Conservation (phyloP, 306 rosid species). For the Gleditsia sinensis region DNA sequence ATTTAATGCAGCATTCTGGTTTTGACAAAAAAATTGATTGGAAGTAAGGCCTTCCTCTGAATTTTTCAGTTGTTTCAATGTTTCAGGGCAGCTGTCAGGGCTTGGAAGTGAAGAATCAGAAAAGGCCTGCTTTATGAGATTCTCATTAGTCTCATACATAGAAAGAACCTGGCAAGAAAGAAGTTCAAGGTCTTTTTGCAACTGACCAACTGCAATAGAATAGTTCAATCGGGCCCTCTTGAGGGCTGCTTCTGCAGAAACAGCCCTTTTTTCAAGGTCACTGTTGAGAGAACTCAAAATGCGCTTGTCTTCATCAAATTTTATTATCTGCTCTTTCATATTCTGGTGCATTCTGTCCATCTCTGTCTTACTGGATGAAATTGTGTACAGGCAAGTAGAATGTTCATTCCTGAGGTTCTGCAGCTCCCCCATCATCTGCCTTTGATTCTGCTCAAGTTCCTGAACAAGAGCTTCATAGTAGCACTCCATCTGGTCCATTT, state of each 20-base stretch:
- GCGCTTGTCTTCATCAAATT: conserved; percentile 72
- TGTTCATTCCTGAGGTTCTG: conserved; percentile 92
- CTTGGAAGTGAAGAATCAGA: conserved; percentile 67
- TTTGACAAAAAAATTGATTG: conserved; percentile 49
- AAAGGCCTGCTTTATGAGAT: conserved; percentile 81
- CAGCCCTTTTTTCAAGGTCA: conserved; percentile 89
- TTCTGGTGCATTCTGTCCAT: conserved; percentile 77
- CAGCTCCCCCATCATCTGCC: conserved; percentile 94
- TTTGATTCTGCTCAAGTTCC: conserved; percentile 96
- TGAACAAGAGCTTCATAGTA: conserved; percentile 97
- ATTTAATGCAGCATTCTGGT: conserved; percentile 48
- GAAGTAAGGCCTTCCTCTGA: conserved; percentile 51
- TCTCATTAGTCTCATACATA: conserved; percentile 91
- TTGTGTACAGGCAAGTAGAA: conserved; percentile 80
- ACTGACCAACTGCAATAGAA: conserved; percentile 91
- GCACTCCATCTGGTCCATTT: conserved; percentile 99
- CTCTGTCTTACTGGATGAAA: conserved; percentile 84
- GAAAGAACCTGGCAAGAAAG: conserved; percentile 88
- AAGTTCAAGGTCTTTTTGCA: conserved; percentile 94
- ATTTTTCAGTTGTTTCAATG: conserved; percentile 41
- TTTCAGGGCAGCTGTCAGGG: conserved; percentile 46
- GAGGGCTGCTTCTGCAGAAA: conserved; percentile 85
- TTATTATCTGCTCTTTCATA: conserved; percentile 70
- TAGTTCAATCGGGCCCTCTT: conserved; percentile 96
- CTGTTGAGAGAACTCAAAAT: conserved; percentile 64